Evolutionary conservation across 129 eudicot species (phyloP), one percentile per base, ranked within the genome.

Genomic region (Scalesia atractyloides): DNA sequence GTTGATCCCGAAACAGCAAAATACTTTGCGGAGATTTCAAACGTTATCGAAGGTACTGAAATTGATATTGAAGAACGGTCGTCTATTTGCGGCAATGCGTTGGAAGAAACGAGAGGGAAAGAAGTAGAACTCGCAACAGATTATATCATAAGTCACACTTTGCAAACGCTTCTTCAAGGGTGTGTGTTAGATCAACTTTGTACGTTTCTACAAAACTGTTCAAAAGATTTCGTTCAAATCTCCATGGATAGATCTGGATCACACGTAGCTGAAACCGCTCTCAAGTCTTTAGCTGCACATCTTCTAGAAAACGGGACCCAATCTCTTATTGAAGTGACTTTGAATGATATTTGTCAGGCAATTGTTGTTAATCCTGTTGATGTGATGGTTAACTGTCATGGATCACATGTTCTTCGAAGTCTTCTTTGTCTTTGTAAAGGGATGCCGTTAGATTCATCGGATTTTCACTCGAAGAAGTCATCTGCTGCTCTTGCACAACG

Each of bases 181-280:
- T 94, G 99, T 85, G 83, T 82, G 36, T 67, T 81, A 66, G 86
- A 90, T 60, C 85, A 81, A 48, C 91, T 94, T 66, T 90, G 97
- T 79, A 73, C 68, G 60, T 94, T 94, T 74, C 92, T 94, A 39
- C 86, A 80, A 30, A 84, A 81, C 71, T 84, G 89, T 77, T 81
- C 91, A 33, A 78, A 83, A 68, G 84, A 81, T n/a, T 90, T 88
- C 49, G 75, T 86, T 34, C 86, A 75, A 18, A 94, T 94, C 76
- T 69, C 97, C 9, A 88, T 81, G 86, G 97, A 94, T 76, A 84
- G 78, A 77, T 86, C 93, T 43, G 99, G 99, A 81, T 94, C 99
- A 56, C 99, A 94, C 90, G 99, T 94, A 18, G 99, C 96, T 47
- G 97, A 94, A 82, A 86, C 99, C 15, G 97, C 99, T 68, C 84